These are phyloP conservation scores for Fusarium circinatum DNA, from an alignment of 2,329 filamentous ascomycete genomes.

Conservation along the genomic window DNA sequence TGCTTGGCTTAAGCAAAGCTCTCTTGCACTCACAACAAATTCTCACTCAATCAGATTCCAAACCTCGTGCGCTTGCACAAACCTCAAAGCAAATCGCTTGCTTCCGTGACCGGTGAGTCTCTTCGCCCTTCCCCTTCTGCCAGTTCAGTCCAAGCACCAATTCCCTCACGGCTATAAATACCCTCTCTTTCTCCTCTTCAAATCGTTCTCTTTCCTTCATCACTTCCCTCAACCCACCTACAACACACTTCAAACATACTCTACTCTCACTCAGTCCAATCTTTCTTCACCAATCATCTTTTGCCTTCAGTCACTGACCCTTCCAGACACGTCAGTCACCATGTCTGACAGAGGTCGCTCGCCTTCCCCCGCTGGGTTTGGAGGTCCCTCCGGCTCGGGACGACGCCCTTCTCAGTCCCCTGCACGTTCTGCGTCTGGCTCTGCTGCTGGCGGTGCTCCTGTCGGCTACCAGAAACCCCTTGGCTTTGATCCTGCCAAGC, in stretches of 20 bases:
- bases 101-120: slow-evolving; percentile 17
- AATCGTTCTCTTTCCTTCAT: background rate
- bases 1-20: background rate
- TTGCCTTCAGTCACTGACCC: slow-evolving; percentile 1
- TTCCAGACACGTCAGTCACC: slow-evolving; percentile 2
- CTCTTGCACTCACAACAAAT: background rate
- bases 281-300: background rate
- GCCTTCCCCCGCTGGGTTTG: slow-evolving; percentile 32
- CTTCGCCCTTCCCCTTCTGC: background rate
- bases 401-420: slow-evolving; percentile 36
- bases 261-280: background rate
- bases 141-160: background rate
- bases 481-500: slow-evolving; percentile 58
- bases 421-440: slow-evolving; percentile 27
- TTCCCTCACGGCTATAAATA: background rate
- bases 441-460: slow-evolving; percentile 26
- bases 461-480: slow-evolving; percentile 43
- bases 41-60: slow-evolving; percentile 14
- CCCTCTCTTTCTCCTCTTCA: background rate
- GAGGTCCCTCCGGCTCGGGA: slow-evolving; percentile 27
- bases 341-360: slow-evolving; percentile 51
- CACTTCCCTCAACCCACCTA: background rate
- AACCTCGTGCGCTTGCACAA: slow-evolving; percentile 1
- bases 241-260: background rate
- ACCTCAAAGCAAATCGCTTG: background rate